Evolutionary conservation across 2,329 filamentous ascomycete genomes (phyloP).

Genomic region (Pestalotiopsis sp.): DNA sequence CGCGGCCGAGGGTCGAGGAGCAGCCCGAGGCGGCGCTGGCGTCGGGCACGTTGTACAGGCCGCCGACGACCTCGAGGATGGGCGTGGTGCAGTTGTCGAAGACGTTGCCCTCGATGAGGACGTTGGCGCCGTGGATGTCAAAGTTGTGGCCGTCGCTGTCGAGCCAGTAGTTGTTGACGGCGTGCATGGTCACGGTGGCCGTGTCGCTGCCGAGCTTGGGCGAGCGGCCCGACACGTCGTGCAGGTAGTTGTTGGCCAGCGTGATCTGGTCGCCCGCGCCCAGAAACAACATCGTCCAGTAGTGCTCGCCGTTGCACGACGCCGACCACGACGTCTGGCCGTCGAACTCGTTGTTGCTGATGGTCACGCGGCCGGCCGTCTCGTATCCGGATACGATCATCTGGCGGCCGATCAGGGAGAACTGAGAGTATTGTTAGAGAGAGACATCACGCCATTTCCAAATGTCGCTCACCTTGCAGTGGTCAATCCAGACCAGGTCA

Average conservation of each 20-base stretch:
- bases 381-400: slow-evolving; percentile 40
- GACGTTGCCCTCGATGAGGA: neutral
- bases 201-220: slow-evolving; percentile 39
- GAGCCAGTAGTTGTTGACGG: slow-evolving; percentile 45
- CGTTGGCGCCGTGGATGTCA: neutral
- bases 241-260: slow-evolving; percentile 46
- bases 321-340: slow-evolving; percentile 44
- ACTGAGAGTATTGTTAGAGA: neutral
- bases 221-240: slow-evolving; percentile 46
- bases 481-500: slow-evolving; percentile 37
- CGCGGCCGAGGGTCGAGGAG: neutral
- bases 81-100: neutral
- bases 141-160: neutral
- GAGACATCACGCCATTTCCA: neutral
- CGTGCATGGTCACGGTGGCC: slow-evolving; percentile 31
- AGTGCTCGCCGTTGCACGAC: slow-evolving; percentile 47
- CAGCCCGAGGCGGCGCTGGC: neutral
- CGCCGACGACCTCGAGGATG: neutral
- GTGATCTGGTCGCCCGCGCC: slow-evolving; percentile 38
- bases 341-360: slow-evolving; percentile 50
- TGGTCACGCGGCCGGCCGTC: slow-evolving; percentile 40
- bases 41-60: neutral
- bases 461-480: slow-evolving; percentile 18
- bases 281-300: slow-evolving; percentile 36
- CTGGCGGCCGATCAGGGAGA: slow-evolving; percentile 46